Evolutionary conservation across 768 basidiomycete species (phyloP), one percentile per base, ranked within the genome.

Genomic region (Saitozyma sp.): DNA sequence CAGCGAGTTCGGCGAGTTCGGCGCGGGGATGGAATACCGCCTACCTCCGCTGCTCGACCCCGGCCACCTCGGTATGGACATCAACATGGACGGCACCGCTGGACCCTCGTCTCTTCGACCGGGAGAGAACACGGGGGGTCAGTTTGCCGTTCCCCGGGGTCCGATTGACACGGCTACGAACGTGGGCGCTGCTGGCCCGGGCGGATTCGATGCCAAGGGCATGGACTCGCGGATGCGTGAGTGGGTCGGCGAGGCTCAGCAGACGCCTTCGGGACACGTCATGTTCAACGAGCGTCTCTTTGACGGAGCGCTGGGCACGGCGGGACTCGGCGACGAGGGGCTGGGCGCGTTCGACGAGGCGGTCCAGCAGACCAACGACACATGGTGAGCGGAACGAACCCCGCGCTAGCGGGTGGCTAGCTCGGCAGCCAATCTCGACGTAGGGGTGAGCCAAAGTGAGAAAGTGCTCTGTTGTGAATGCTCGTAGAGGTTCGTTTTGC

Each of bases 221-320:
- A 42, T 53, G 9, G 51, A 54, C 38, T 51, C 50, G 17, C n/a
- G 50, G 29, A 29, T 29, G 29, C 20, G 61, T 38, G 64, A 63
- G 9, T 69, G 62, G 65, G 50, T 57, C 11, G n/a, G 29, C 29
- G 68, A 63, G 14, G 65, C 62, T 9, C 71, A 70, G 56, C 69
- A 71, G 42, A 71, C 71, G 4, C 75, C 75, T 6, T 68, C 66
- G 9, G 68, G 66, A 37, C 75, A 76, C 58, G 72, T 76, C 37
- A 43, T 66, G n/a, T 76, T 76, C 62, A 68, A 70, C 49, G 75
- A 76, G 46, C 56, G 68, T 16, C 52, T 76, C 49, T 76, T 76
- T 55, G 75, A 70, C 45, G 75, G 72, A 2, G 71, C 68, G 6
- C 48, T 75, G 13, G 71, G 71, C 9, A 69, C 63, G 19, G 73